Evolutionary conservation across 176 grass and related monocot species (phyloP), one percentile per base, ranked within the genome.

Genomic region (Luzula sylvatica): DNA sequence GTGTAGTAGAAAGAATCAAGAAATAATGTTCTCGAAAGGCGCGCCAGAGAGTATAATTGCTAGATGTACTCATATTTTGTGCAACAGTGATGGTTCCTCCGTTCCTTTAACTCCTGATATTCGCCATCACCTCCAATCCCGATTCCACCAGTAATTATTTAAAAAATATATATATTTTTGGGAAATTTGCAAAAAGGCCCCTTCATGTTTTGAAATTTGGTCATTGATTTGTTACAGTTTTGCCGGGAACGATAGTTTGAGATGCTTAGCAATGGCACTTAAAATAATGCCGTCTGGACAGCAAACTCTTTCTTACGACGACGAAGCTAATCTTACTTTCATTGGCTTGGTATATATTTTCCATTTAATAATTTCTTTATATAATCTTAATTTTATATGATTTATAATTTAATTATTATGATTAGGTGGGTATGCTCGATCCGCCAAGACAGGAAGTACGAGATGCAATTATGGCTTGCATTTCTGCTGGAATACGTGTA

Each of bases 1-100:
- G 65, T 96, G 85, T 77, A 82, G 81, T 64, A 65, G 92, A 73
- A 96, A 96, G 58, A 76, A 82, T 46, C 92, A 82, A 40, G 85
- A 96, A 64, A 86, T 96, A 47, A 96, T 96, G 92, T 96, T 96
- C 66, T 96, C 92, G 18, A 96, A 96, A 82, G 92, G 92, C 71
- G 92, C 92, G 19, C 92, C 92, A 53, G 92, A 96, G 64, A 82
- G 85, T 70, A 69, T 96, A 67, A 86, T 96, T 35, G 61, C 75
- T 13, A 82, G 85, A 41, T 96, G 81, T 65, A 82, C 85, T 21
- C 85, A 96, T 76, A 96, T 96, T 67, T 71, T 96, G 63, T 89
- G 92, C 71, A 89, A 96, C 46, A 70, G 81, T 61, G 85, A 86
- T 71, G 92, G 85, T 64, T 86, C 92, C 79, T 96, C 92, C 50